Percentiles rank a stretch among this genome's conserved stretches.
These are phyloP conservation scores for Candida verbasci DNA, from an alignment of 805 yeast genomes.

Conservation along the genomic window DNA sequence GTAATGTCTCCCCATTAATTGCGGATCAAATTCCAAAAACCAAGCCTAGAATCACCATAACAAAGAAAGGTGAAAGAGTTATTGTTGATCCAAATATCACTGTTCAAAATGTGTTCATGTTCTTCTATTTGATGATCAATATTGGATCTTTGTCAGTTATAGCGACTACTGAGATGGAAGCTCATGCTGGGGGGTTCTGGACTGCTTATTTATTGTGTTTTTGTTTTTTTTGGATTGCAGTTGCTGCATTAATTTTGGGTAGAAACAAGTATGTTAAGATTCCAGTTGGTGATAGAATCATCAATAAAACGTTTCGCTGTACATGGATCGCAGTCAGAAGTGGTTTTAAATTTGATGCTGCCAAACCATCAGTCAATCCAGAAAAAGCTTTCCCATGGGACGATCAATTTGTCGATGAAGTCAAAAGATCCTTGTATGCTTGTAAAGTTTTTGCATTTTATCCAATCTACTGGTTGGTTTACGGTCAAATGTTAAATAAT, in stretches of 20 bases:
- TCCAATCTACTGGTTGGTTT: constrained; percentile 72
- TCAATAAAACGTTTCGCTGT: constrained; percentile 47
- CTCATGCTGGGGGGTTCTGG: constrained; percentile 66
- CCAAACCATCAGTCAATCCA: constrained; percentile 55
- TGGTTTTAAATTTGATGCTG: constrained; percentile 47
- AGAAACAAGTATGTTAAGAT: constrained; percentile 51
- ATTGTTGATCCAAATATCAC: constrained; percentile 62
- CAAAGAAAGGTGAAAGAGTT: constrained; percentile 38
- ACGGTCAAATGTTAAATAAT: constrained; percentile 67
- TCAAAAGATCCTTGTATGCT: constrained; percentile 58
- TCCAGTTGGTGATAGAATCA: constrained; percentile 59
- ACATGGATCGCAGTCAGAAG: constrained; percentile 42
- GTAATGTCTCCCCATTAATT: constrained; percentile 67
- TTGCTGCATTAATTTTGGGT: constrained; percentile 50
- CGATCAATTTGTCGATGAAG: constrained; percentile 72
- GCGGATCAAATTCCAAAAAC: constrained; percentile 55
- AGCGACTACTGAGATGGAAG: constrained; percentile 72
- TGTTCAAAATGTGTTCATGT: constrained; percentile 68
- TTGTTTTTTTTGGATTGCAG: constrained; percentile 50
- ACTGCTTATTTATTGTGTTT: constrained; percentile 73
- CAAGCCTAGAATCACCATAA: constrained; percentile 32
- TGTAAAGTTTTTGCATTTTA: constrained; percentile 70
- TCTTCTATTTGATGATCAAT: constrained; percentile 73
- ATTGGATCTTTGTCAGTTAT: constrained; percentile 70
- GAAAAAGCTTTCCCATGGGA: constrained; percentile 52